A percentile compares a stretch with the other conserved stretches of the same genome.
Conservation (phyloP, 2,329 filamentous ascomycete genomes). For the Colletotrichum costaricense region DNA sequence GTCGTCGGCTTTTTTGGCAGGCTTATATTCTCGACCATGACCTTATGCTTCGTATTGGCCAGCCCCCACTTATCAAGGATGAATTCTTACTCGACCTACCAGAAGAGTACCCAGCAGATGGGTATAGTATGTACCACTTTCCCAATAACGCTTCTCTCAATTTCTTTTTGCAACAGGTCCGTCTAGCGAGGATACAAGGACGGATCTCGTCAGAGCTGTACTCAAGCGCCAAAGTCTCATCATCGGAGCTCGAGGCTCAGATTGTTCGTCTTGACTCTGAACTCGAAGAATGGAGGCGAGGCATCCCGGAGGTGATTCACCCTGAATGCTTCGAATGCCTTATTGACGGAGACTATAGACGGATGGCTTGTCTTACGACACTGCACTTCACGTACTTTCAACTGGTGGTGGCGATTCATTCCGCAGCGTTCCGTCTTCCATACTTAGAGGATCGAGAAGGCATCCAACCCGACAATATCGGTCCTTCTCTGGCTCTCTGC, state of each 20-base stretch:
- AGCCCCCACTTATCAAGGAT: constrained; percentile 7
- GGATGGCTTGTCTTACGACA: neutral
- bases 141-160: neutral
- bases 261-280: neutral
- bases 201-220: constrained; percentile 4
- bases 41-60: constrained; percentile 15
- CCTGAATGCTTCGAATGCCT: neutral
- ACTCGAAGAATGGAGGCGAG: neutral
- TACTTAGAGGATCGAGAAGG: neutral
- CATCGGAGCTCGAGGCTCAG: neutral
- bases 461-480: neutral
- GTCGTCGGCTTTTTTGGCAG: neutral
- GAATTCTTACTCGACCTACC: constrained; percentile 11
- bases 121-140: neutral
- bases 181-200: neutral
- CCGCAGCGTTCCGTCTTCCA: neutral
- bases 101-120: neutral
- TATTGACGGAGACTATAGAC: neutral
- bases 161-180: constrained; percentile 4
- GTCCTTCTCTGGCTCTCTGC: neutral
- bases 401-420: constrained; percentile 9
- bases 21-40: constrained; percentile 8
- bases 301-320: constrained; percentile 2
- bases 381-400: constrained; percentile 13
- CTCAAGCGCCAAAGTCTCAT: neutral